Conservation (phyloP, 345 rosid genomes). For the Moricandia arvensis region DNA sequence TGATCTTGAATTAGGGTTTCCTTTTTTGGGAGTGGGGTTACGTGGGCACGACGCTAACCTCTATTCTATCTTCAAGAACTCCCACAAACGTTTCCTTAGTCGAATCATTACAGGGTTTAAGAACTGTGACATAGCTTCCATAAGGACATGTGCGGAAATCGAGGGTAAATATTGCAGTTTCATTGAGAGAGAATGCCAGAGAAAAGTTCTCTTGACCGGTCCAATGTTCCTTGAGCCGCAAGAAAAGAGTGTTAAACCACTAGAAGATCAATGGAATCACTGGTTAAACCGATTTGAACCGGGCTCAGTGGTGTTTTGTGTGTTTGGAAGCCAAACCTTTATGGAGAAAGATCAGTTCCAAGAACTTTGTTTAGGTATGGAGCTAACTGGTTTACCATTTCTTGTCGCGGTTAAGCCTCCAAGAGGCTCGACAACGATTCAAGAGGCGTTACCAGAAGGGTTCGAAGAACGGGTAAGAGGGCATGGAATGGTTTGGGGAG, state of each 20-base stretch:
- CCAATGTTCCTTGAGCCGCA: conserved; percentile 34
- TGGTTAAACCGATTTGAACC: conserved; percentile 19
- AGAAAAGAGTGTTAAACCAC: not conserved
- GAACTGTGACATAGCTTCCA: conserved; percentile 32
- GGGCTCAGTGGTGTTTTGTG: conserved; percentile 35
- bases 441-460: not conserved
- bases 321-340: conserved; percentile 39
- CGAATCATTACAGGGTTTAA: not conserved
- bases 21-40: not conserved
- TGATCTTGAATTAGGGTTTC: not conserved
- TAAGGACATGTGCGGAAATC: conserved; percentile 37
- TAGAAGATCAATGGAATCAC: conserved; percentile 34
- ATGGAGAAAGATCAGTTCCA: conserved; percentile 29
- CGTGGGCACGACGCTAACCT: not conserved
- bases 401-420: not conserved
- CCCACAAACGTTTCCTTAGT: not conserved
- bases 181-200: not conserved
- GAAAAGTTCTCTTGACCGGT: conserved; percentile 21
- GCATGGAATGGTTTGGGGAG: not conserved
- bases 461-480: not conserved
- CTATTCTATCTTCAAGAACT: not conserved
- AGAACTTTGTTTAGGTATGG: conserved; percentile 37
- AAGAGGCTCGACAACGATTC: not conserved
- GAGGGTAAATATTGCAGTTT: conserved; percentile 39
- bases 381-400: conserved; percentile 22